These are phyloP conservation scores for Paracorniculantispora psalliotae DNA, from an alignment of 2,329 filamentous ascomycete species.

Conservation along the genomic window DNA sequence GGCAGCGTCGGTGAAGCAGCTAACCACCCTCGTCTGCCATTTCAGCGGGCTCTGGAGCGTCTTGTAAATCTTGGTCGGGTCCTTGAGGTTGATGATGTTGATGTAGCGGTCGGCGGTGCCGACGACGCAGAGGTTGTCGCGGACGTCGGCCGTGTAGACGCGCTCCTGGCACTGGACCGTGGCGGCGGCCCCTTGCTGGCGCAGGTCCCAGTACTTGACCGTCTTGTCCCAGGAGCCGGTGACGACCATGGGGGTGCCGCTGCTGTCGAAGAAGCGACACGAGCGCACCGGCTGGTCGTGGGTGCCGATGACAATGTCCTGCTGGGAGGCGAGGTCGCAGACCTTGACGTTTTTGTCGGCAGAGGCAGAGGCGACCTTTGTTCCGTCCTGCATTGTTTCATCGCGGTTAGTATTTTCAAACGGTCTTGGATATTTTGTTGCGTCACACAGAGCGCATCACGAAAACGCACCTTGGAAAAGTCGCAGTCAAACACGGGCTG, in stretches of 20 bases:
- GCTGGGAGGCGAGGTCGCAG: conserved; percentile 69
- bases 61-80: conserved; percentile 91
- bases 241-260: conserved; percentile 73
- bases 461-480: conserved; percentile 74
- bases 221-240: conserved; percentile 93
- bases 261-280: conserved; percentile 71
- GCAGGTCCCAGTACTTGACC: conserved; percentile 83
- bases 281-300: conserved; percentile 80
- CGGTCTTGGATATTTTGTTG: not conserved
- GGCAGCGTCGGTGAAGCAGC: conserved; percentile 86
- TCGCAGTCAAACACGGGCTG: conserved; percentile 78
- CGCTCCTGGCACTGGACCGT: conserved; percentile 67
- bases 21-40: conserved; percentile 94
- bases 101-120: conserved; percentile 95
- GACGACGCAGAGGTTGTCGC: conserved; percentile 81
- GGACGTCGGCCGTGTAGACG: conserved; percentile 88
- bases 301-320: conserved; percentile 69
- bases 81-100: conserved; percentile 86
- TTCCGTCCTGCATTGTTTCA: conserved; percentile 65
- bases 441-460: not conserved
- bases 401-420: conserved; percentile 13
- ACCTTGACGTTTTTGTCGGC: conserved; percentile 88
- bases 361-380: conserved; percentile 79
- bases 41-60: conserved; percentile 92
- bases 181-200: conserved; percentile 59